These are phyloP conservation scores for Simmondsia chinensis DNA, from an alignment of 148 eudicot genomes.

Conservation along the genomic window DNA sequence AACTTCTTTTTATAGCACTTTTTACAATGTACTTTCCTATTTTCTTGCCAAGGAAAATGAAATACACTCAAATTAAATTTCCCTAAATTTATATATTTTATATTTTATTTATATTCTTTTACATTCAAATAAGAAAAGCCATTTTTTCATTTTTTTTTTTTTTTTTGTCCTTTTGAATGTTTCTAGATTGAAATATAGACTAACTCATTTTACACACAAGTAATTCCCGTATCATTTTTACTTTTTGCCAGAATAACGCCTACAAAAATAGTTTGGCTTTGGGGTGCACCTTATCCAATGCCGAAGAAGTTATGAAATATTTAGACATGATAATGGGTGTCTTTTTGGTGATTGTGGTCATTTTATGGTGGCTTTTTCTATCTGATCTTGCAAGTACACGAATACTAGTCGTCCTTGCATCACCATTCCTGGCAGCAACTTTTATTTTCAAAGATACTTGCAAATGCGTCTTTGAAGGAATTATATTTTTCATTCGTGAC, in stretches of 20 bases:
- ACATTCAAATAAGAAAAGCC: no score
- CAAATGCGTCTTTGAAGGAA: slow-evolving; percentile 40
- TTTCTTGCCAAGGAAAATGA: no score
- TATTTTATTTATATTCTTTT: no score
- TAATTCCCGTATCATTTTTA: no score
- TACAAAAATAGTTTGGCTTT: not conserved
- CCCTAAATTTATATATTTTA: no score
- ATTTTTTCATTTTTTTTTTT: no score
- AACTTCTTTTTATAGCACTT: no score
- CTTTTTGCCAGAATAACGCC: slow-evolving; percentile 3
- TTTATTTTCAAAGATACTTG: slow-evolving; percentile 41
- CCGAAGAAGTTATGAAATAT: slow-evolving; percentile 28
- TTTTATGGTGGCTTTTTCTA: slow-evolving; percentile 34
- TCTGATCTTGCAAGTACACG: slow-evolving; percentile 30
- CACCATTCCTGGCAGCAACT: slow-evolving; percentile 42
- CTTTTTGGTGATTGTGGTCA: slow-evolving; percentile 14
- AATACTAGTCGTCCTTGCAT: slow-evolving; percentile 28
- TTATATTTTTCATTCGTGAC: slow-evolving; percentile 37
- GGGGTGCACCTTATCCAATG: slow-evolving; percentile 4
- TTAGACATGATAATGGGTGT: slow-evolving; percentile 33
- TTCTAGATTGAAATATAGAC: no score
- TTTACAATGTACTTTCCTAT: no score
- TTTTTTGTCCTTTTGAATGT: no score
- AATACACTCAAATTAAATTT: no score
- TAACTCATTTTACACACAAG: no score